A percentile compares a stretch with the other conserved stretches of the same genome.
Conservation (phyloP, 2,329 filamentous ascomycete species). For the Penicillium sp. region DNA sequence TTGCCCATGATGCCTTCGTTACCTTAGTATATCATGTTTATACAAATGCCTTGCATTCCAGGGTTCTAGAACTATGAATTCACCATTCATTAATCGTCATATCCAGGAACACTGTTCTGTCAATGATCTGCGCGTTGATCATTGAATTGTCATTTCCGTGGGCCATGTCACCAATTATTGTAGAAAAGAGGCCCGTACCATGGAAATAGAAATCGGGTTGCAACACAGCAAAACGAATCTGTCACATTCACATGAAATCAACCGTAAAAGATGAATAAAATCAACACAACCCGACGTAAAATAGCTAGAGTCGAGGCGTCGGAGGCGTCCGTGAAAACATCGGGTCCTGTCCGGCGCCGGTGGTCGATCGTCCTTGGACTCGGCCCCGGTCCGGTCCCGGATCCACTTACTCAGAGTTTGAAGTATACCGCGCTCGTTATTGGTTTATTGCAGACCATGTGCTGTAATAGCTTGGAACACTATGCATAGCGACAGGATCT, state of each 20-base stretch:
- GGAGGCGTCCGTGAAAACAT: constrained; percentile 6
- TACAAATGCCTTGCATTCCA: not conserved
- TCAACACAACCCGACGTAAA: not conserved
- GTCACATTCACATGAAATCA: constrained; percentile 11
- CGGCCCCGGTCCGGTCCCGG: constrained; percentile 22
- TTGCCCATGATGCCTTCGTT: constrained; percentile 32
- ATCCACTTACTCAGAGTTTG: constrained; percentile 10
- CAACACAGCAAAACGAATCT: constrained; percentile 2
- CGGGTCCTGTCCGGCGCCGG: constrained; percentile 23
- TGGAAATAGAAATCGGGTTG: constrained; percentile 12
- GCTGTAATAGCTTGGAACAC: constrained; percentile 14
- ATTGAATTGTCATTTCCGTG: constrained; percentile 3
- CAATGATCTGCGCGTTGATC: constrained; percentile 2
- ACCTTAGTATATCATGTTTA: constrained; percentile 17
- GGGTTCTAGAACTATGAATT: too few relatives aligned
- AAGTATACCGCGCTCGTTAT: constrained; percentile 15
- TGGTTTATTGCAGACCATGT: constrained; percentile 13
- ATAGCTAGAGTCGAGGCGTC: constrained; percentile 11
- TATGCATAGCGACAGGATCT: constrained; percentile 12
- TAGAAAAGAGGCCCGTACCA: too few relatives aligned
- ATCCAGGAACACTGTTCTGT: not conserved
- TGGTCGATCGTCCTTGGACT: constrained; percentile 6
- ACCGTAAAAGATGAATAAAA: not conserved
- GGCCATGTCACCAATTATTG: constrained; percentile 1
- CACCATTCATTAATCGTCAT: too few relatives aligned